phyloP scores from a whole-genome alignment of 148 eudicot species.

The Bassia scoparia region DNA sequence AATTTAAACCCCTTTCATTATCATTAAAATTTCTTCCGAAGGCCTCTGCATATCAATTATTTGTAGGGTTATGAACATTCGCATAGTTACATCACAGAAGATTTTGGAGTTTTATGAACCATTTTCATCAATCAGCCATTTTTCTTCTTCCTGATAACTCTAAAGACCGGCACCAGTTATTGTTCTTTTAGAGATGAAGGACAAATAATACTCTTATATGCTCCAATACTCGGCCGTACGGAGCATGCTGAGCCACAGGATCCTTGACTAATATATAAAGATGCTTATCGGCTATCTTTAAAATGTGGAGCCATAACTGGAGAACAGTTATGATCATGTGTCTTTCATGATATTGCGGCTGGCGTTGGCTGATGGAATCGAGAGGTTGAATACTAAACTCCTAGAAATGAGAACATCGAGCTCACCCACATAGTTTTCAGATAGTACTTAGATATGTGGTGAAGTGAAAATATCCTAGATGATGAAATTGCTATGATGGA shows the following conservation, averaged over 20 bases:
- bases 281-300: slow-evolving; percentile 15
- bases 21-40: slow-evolving; percentile 54
- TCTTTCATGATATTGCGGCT: slow-evolving; percentile 47
- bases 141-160: slow-evolving; percentile 35
- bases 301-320: slow-evolving; percentile 32
- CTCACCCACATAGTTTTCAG: slow-evolving; percentile 23
- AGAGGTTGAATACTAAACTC: slow-evolving; percentile 23
- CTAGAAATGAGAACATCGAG: slow-evolving; percentile 31
- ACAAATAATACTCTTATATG: slow-evolving; percentile 41
- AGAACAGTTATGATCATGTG: slow-evolving; percentile 39
- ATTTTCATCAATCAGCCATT: slow-evolving; percentile 31
- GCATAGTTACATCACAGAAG: slow-evolving; percentile 36
- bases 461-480: slow-evolving; percentile 21
- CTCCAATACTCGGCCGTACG: slow-evolving; percentile 52
- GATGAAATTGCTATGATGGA: slow-evolving; percentile 40
- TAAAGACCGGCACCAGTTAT: slow-evolving; percentile 38
- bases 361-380: slow-evolving; percentile 39
- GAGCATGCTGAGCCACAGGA: slow-evolving; percentile 25
- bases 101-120: slow-evolving; percentile 14
- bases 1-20: slow-evolving; percentile 23
- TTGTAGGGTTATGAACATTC: slow-evolving; percentile 34
- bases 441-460: slow-evolving; percentile 27
- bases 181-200: slow-evolving; percentile 39
- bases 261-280: slow-evolving; percentile 33
- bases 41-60: slow-evolving; percentile 50